Conservation (phyloP, 2,329 filamentous ascomycete species). For the Talaromyces funiculosus region DNA sequence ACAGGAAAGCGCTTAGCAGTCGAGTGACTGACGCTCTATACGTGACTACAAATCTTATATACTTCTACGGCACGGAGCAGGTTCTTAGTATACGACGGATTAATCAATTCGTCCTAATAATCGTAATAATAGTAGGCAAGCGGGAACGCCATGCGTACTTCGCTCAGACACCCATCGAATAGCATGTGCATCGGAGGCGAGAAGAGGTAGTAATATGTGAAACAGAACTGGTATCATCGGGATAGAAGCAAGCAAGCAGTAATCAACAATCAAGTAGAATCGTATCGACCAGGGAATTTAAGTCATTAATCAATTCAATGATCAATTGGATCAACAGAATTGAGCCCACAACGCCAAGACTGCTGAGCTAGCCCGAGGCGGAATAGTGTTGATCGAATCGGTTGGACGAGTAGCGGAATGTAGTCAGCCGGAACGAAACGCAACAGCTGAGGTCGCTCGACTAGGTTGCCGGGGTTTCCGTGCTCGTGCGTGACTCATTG, state of each 20-base stretch:
- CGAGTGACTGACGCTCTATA: background rate
- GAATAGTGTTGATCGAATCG: background rate
- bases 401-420: background rate
- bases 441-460: background rate
- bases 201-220: constrained; percentile 22
- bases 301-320: background rate
- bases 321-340: background rate
- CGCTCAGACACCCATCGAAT: background rate
- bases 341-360: constrained; percentile 2
- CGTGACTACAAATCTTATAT: background rate
- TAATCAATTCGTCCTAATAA: constrained; percentile 2
- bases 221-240: constrained; percentile 37
- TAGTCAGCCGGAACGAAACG: background rate
- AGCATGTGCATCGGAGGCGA: background rate
- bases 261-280: background rate
- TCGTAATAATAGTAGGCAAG: background rate
- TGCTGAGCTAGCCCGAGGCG: background rate
- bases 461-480: background rate
- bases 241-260: constrained; percentile 6
- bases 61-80: background rate
- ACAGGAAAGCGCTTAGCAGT: background rate
- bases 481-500: background rate
- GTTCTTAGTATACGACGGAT: background rate
- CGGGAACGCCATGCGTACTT: constrained; percentile 2
- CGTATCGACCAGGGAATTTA: background rate